Evolutionary conservation across 2,329 filamentous ascomycete species (phyloP).

Genomic region (Cladobotryum protrusum): DNA sequence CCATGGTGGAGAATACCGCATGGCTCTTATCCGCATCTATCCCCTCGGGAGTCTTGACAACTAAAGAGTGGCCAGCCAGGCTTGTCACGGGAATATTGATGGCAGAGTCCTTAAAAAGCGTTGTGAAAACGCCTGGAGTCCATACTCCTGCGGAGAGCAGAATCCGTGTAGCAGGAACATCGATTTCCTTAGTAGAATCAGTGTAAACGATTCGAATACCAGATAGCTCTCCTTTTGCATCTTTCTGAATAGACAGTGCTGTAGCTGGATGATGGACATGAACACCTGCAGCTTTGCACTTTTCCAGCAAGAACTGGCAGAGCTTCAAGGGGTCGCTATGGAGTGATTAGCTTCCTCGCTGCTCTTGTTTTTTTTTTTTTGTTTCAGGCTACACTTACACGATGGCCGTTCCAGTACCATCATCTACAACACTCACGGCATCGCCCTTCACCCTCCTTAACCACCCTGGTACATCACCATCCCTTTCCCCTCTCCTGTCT

Average conservation of each 20-base stretch:
- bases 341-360: neutral
- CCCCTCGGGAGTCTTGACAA: constrained; percentile 50
- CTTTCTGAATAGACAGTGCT: constrained; percentile 45
- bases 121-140: constrained; percentile 58
- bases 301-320: constrained; percentile 57
- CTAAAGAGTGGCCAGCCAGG: constrained; percentile 66
- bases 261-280: constrained; percentile 58
- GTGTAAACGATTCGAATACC: constrained; percentile 45
- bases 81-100: constrained; percentile 44
- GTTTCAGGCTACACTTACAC: constrained; percentile 40
- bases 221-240: constrained; percentile 44
- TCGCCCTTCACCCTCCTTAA: constrained; percentile 42
- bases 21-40: constrained; percentile 50
- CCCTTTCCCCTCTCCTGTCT: constrained; percentile 21
- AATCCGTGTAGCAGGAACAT: constrained; percentile 58
- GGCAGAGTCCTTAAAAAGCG: constrained; percentile 54
- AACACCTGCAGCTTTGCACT: constrained; percentile 55
- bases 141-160: constrained; percentile 66
- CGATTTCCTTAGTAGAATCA: constrained; percentile 36
- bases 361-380: neutral
- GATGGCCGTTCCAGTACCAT: constrained; percentile 56
- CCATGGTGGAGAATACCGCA: constrained; percentile 60
- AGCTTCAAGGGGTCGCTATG: constrained; percentile 58
- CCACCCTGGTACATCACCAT: constrained; percentile 28
- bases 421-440: constrained; percentile 54